Evolutionary conservation across 2,329 filamentous ascomycete genomes (phyloP), one percentile per base, ranked within the genome.

Genomic region (Fulvia fulva): DNA sequence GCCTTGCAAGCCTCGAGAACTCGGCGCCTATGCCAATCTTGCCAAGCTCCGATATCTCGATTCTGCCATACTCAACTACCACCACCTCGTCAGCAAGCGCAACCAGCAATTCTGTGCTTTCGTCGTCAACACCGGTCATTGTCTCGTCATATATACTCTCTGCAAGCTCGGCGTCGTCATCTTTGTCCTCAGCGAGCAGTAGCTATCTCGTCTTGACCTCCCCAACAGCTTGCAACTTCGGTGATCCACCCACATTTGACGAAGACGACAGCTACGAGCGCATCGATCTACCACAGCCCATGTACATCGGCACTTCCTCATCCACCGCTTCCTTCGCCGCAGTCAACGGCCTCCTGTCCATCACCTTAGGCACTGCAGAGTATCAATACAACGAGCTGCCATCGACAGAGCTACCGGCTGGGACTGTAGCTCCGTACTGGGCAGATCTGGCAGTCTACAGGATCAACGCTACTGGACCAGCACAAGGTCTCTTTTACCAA

Each of bases 241-340:
- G 68, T 53, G 68, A 68, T 37, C 66, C 65, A 12, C 45, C 63
- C 8, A 54, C 59, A 54, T 64, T 57, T 22, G 63, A 66, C 28
- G 63, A 72, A 59, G 71, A 74, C 59, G 71, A 74, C 59, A 63
- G 58, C 55, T 74, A 69, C 66, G 70, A 69, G 60, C 55, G 66
- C 46, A 64, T 74, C 47, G 58, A 64, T 53, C 64, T 72, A 16
- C 65, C 68, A n/a, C 69, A 70, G 59, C 28, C 61, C 8, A 65
- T 72, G 53, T 53, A 53, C 7, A 61, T 71, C 45, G 72, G 70
- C 61, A 25, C 53, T 23, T 44, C 56, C 32, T 55, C 58, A 8
- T 61, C 57, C 32, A 57, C 57, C n/a, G 54, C 52, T 3, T 61
- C 64, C 50, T 70, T 66, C 61, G 62, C 70, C 43, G 59, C 62